These are phyloP conservation scores for Cryoendolithus antarcticus DNA, from an alignment of 2,329 filamentous ascomycete genomes.

Conservation along the genomic window DNA sequence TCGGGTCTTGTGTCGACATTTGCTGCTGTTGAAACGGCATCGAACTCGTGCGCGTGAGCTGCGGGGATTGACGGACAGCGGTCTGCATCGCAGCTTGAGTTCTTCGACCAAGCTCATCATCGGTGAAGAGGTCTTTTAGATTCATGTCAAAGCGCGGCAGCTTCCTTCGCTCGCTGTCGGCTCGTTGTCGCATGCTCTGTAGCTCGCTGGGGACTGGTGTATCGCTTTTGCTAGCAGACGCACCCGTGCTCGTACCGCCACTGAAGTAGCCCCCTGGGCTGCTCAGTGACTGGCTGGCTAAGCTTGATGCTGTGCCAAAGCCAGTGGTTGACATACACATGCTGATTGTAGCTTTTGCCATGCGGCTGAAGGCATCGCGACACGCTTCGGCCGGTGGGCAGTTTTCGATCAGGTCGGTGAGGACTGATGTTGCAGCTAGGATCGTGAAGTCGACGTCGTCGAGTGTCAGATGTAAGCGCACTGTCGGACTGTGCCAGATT, in stretches of 20 bases:
- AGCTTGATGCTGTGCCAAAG: conserved; percentile 43
- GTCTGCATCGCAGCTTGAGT: no score
- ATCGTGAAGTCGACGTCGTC: conserved; percentile 98
- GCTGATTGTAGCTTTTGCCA: conserved; percentile 87
- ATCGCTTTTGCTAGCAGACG: no score
- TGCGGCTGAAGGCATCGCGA: conserved; percentile 85
- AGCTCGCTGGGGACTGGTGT: no score
- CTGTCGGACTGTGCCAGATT: conserved; percentile 88
- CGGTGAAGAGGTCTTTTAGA: conserved; percentile 38
- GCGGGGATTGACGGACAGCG: no score
- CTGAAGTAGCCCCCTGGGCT: conserved; percentile 18
- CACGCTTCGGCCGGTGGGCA: conserved; percentile 92
- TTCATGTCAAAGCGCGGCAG: conserved; percentile 49
- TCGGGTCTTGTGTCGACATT: no score
- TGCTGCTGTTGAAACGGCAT: no score
- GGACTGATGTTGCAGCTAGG: conserved; percentile 80
- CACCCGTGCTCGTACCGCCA: neutral
- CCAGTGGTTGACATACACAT: conserved; percentile 85
- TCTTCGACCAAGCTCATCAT: conserved; percentile 22
- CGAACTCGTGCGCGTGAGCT: no score
- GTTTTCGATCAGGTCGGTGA: conserved; percentile 83
- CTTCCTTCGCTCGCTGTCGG: conserved; percentile 12
- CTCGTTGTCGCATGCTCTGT: neutral
- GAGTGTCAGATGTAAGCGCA: conserved; percentile 73
- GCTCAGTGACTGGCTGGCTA: conserved; percentile 17